Conservation (phyloP, 371 early-diverging fungal species). For the Mucor sp. region DNA sequence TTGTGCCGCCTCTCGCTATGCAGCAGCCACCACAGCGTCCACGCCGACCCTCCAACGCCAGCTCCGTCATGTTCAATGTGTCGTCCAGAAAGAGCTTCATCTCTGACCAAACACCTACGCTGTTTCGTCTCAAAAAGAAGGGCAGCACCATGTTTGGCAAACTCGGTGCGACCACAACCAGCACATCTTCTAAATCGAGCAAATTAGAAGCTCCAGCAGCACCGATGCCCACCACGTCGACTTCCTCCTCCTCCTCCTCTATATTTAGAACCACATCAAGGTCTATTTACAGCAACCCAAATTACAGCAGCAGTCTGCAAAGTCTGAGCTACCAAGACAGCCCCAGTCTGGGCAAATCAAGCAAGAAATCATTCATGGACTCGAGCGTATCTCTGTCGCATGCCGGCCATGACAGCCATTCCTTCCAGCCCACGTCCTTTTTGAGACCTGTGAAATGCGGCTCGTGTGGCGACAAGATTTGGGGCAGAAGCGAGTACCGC, state of each 20-base stretch:
- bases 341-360: not conserved
- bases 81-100: conserved; percentile 22
- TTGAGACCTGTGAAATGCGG: conserved; percentile 79
- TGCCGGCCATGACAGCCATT: conserved; percentile 35
- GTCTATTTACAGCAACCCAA: conserved; percentile 7
- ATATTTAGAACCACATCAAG: not conserved
- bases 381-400: not conserved
- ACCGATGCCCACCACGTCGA: conserved; percentile 9
- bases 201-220: not conserved
- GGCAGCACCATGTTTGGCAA: conserved; percentile 26
- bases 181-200: not conserved
- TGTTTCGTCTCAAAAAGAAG: conserved; percentile 29
- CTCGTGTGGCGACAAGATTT: conserved; percentile 81
- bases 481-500: conserved; percentile 79
- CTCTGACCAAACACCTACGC: conserved; percentile 11
- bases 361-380: conserved; percentile 9
- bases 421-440: conserved; percentile 63
- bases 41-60: conserved; percentile 23
- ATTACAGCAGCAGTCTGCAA: conserved; percentile 7
- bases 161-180: not conserved
- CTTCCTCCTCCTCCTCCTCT: conserved; percentile 12
- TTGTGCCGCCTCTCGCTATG: not conserved
- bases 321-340: not conserved
- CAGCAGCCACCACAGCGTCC: not conserved
- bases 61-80: conserved; percentile 19